Evolutionary conservation across 805 yeast species (phyloP).

Genomic region (Saturnispora mendoncae): DNA sequence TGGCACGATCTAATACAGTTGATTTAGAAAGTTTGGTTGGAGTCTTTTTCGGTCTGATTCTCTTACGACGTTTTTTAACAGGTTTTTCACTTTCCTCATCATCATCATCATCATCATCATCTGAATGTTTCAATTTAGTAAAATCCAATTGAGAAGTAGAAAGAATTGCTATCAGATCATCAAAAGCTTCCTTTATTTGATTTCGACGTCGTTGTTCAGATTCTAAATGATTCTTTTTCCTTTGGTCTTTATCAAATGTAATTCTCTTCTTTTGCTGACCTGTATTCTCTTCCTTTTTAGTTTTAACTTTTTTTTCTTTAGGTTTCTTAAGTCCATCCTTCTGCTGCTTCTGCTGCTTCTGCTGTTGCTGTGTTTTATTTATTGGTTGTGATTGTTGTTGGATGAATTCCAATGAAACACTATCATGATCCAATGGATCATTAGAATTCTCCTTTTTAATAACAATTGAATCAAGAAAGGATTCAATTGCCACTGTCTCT

Average conservation of each 20-base stretch:
- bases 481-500: slow-evolving; percentile 29
- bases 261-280: not conserved
- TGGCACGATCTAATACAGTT: slow-evolving; percentile 22
- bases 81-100: not conserved
- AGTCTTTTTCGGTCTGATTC: slow-evolving; percentile 8
- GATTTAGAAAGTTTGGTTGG: slow-evolving; percentile 20
- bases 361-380: too few species aligned
- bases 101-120: slow-evolving; percentile 5
- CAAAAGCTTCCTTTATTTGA: slow-evolving; percentile 31
- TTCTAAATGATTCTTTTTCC: slow-evolving; percentile 29
- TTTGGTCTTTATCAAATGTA: slow-evolving; percentile 28
- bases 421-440: too few species aligned
- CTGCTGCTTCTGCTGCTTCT: too few species aligned
- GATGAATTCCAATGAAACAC: too few species aligned
- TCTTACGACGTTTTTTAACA: too few species aligned
- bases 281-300: not conserved
- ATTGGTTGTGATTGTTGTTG: too few species aligned
- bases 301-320: not conserved
- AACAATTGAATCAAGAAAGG: slow-evolving; percentile 30
- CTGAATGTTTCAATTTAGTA: not conserved
- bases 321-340: not conserved
- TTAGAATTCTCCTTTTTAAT: slow-evolving; percentile 17
- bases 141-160: slow-evolving; percentile 10
- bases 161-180: slow-evolving; percentile 24
- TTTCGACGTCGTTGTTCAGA: slow-evolving; percentile 33